phyloP scores from a whole-genome alignment of 2,329 filamentous ascomycete species.

The Knufia fluminis region DNA sequence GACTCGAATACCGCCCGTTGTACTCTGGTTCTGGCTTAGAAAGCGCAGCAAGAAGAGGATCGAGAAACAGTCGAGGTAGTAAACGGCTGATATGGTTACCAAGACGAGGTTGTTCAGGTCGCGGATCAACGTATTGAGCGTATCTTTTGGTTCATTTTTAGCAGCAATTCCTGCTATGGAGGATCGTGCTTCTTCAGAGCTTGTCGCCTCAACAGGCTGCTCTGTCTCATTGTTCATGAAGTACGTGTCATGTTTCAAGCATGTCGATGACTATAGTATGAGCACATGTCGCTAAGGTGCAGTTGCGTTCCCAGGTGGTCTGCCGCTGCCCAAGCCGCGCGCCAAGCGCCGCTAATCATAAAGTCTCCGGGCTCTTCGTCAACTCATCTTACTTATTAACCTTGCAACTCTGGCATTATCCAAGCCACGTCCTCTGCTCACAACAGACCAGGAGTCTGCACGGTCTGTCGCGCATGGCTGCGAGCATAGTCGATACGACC shows the following conservation, averaged over 20 bases:
- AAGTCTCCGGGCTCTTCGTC: too few species aligned
- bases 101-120: conserved; percentile 8
- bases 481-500: conserved; percentile 3
- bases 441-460: too few species aligned
- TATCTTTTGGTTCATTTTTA: conserved; percentile 3
- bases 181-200: conserved; percentile 4
- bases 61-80: conserved; percentile 8
- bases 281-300: too few species aligned
- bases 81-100: conserved; percentile 3
- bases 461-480: too few species aligned
- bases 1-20: not conserved
- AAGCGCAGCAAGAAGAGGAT: conserved; percentile 4
- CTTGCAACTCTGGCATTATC: too few species aligned
- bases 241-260: not conserved
- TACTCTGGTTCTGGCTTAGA: conserved; percentile 5
- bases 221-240: conserved; percentile 9
- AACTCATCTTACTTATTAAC: too few species aligned
- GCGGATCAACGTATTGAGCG: not conserved
- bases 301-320: too few species aligned
- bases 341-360: too few species aligned
- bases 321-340: too few species aligned
- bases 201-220: conserved; percentile 4
- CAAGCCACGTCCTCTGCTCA: too few species aligned
- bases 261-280: not conserved
- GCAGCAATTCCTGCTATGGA: conserved; percentile 3